A percentile compares a stretch with the other conserved stretches of the same genome.
Conservation (phyloP, 1,139 yeast genomes). For the Kazachstania sp. region DNA sequence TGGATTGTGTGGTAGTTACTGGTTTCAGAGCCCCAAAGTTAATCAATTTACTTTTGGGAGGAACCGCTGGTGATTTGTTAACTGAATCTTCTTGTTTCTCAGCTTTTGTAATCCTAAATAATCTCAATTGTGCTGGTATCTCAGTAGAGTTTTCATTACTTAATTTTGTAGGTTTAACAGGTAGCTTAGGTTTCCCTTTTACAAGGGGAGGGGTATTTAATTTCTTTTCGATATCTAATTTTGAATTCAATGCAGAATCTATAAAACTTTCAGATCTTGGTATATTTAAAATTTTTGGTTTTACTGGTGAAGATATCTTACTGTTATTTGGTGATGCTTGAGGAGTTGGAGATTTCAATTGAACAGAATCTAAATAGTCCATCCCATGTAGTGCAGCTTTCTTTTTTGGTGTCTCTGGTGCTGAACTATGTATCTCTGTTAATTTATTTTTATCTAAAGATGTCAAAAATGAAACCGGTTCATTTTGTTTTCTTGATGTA, state of each 20-base stretch:
- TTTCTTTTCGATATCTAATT: background rate
- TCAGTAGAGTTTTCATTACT: background rate
- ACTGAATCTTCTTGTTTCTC: slow-evolving; percentile 7
- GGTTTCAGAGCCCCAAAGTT: slow-evolving; percentile 11
- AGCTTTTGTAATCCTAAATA: background rate
- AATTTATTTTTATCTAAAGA: slow-evolving; percentile 18
- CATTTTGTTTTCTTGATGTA: slow-evolving; percentile 2
- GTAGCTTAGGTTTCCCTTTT: slow-evolving; percentile 7
- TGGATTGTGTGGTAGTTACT: slow-evolving; percentile 1
- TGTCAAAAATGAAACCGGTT: slow-evolving; percentile 9
- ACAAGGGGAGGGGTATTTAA: background rate
- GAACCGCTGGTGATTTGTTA: slow-evolving; percentile 6
- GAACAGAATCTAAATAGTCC: slow-evolving; percentile 21
- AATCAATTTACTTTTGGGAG: slow-evolving; percentile 5
- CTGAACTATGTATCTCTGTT: slow-evolving; percentile 5
- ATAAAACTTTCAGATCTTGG: slow-evolving; percentile 19
- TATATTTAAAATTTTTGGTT: slow-evolving; percentile 2
- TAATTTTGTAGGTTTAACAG: slow-evolving; percentile 17
- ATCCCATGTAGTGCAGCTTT: slow-evolving; percentile 5
- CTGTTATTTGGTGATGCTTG: slow-evolving; percentile 4
- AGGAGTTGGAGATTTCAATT: slow-evolving; percentile 9
- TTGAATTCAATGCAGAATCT: slow-evolving; percentile 13
- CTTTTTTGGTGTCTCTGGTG: slow-evolving; percentile 1
- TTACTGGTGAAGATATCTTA: background rate
- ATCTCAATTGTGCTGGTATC: background rate